Base-by-base conservation (phyloP, 1,284 basidiomycete species). In the Amylostereum areolatum region DNA sequence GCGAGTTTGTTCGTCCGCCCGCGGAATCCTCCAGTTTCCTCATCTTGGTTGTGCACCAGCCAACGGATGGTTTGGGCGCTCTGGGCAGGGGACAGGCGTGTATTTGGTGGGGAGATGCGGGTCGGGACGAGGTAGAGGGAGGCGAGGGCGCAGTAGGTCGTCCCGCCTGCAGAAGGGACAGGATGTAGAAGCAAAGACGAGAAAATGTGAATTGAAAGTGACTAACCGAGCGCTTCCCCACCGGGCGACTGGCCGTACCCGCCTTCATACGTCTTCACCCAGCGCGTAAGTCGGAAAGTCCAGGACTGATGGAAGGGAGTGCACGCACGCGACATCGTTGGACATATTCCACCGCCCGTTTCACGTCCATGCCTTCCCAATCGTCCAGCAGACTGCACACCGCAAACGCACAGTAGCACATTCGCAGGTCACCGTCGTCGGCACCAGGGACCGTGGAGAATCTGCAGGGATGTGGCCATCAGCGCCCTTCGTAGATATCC, bases 131-230 rank as follows among this genome's bases (percentile, higher is more conserved):
- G 74, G 31, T 77, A 65, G 3, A 96, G 74, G 0, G 87, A 78
- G 1, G 94, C 91, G 10, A 97, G 64, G 1, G 89, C 87, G 58
- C 91, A 97, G 65, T 97, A 98, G 1, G 95, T 96, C 34, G 92
- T 92, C 4, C 96, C 96, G 24, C 93, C 92, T 91, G 54, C 18
- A 9, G 35, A 30, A 31, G 11, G 33, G 28, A 18, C 41, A 31
- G 35, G 18, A 52, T 12, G 0, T 30, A 12, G 34, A 18, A 29
- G 40, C 8, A 27, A 33, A 27, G 34, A 45, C 27, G 28, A 33
- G 45, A 25, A 36, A 25, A 6, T 35, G 25, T 40, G 11, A 45
- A 41, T 2, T 47, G 18, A 30, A 37, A 7, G 33, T 10, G 11
- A 59, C 70, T 37, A 51, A 85, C 92, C 92, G 65, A 95, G 85